Evolutionary conservation across 2,329 filamentous ascomycete species (phyloP).

Genomic region (Myriosclerotinia duriaeana): DNA sequence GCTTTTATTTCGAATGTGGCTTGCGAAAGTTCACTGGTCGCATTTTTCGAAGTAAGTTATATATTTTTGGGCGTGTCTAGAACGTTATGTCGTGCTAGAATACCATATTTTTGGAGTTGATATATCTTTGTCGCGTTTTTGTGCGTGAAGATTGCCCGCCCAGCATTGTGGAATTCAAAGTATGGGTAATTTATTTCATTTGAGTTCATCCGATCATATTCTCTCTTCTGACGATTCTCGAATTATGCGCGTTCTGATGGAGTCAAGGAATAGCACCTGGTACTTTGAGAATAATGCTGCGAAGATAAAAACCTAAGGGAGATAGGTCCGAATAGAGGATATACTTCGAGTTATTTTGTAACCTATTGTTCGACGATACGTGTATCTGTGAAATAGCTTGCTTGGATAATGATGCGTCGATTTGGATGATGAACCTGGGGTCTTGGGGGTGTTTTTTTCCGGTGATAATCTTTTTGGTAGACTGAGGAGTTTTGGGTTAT

Average conservation of each 20-base stretch:
- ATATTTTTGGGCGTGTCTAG: conserved; percentile 1
- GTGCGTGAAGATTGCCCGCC: background rate
- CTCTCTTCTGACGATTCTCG: no score
- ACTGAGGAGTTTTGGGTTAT: no score
- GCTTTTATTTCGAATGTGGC: background rate
- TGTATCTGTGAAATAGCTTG: background rate
- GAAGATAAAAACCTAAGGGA: background rate
- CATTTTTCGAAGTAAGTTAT: background rate
- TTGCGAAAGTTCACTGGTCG: background rate
- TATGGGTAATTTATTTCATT: background rate
- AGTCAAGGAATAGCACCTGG: background rate
- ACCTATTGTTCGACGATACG: no score
- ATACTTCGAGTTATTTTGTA: background rate
- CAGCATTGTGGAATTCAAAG: background rate
- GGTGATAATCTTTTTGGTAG: no score
- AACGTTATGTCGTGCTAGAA: background rate
- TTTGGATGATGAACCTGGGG: no score
- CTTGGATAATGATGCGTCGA: no score
- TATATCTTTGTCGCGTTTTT: background rate
- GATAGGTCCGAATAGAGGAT: background rate
- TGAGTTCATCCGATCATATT: background rate
- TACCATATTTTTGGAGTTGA: background rate
- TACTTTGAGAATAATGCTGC: background rate
- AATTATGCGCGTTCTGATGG: background rate
- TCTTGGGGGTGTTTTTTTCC: no score